These are phyloP conservation scores for Pleurotus cornucopiae DNA, from an alignment of 768 basidiomycete genomes.

Conservation along the genomic window DNA sequence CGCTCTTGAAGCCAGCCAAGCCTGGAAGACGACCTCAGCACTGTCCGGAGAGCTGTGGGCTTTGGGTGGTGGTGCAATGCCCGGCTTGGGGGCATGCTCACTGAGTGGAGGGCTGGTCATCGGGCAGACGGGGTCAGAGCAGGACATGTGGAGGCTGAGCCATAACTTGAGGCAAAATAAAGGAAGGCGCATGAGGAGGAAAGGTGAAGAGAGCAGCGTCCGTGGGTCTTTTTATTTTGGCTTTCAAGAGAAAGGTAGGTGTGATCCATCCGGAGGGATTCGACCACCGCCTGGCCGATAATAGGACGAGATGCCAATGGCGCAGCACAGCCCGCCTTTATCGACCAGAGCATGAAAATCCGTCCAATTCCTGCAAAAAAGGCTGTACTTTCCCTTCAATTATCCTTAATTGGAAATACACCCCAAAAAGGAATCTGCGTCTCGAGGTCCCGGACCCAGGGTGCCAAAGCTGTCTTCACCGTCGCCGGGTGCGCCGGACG, in stretches of 20 bases:
- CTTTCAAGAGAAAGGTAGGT: conserved; percentile 10
- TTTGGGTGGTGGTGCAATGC: conserved; percentile 11
- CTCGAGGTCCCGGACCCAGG: background rate
- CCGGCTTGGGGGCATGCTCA: conserved; percentile 17
- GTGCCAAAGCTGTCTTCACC: background rate
- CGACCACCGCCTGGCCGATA: conserved; percentile 29
- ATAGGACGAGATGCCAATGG: background rate
- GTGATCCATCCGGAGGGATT: conserved; percentile 44
- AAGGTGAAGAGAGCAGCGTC: conserved; percentile 10
- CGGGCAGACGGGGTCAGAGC: background rate
- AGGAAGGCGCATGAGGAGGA: conserved; percentile 10
- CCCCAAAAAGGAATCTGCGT: conserved; percentile 2
- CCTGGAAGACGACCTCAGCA: conserved; percentile 39
- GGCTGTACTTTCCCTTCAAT: conserved; percentile 22
- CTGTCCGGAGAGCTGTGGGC: conserved; percentile 4
- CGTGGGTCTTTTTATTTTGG: background rate
- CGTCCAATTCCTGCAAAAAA: background rate
- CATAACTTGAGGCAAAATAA: conserved; percentile 13
- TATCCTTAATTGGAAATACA: conserved; percentile 28
- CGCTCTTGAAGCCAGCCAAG: conserved; percentile 56
- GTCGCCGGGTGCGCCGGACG: background rate
- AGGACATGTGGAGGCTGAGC: conserved; percentile 29
- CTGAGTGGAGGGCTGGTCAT: conserved; percentile 20
- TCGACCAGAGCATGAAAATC: background rate
- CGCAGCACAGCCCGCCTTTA: conserved; percentile 6